phyloP scores from a whole-genome alignment of 306 rosid genomes.

The Cyclanthera cordifolia region DNA sequence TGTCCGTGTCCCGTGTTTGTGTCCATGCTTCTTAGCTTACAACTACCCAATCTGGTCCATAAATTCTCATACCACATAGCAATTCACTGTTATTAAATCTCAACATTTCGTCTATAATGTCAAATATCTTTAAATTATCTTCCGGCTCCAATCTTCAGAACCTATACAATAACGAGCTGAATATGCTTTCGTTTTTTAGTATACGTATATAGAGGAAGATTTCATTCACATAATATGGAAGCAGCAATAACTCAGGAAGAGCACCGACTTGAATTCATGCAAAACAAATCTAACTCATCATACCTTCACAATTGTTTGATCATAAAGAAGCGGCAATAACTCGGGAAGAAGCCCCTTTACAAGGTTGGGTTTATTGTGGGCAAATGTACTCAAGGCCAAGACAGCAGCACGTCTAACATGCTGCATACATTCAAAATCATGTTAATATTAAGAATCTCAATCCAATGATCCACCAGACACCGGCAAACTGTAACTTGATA shows the following conservation, averaged over 20 bases:
- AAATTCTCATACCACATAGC: constrained; percentile 3
- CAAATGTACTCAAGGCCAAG: constrained; percentile 91
- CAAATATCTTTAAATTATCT: background rate
- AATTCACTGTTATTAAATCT: background rate
- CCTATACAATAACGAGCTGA: background rate
- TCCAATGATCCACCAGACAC: background rate
- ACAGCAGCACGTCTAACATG: constrained; percentile 99
- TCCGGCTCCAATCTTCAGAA: background rate
- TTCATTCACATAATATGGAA: background rate
- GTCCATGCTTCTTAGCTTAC: too few species aligned
- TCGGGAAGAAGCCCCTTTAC: constrained; percentile 93
- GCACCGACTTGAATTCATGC: too few species aligned
- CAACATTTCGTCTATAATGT: background rate
- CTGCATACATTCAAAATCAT: constrained; percentile 39
- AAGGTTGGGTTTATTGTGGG: constrained; percentile 95
- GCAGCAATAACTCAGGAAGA: background rate
- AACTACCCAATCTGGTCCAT: background rate
- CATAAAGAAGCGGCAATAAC: constrained; percentile 92
- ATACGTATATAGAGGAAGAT: background rate
- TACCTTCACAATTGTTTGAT: constrained; percentile 92
- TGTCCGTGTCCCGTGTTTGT: too few species aligned
- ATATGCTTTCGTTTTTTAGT: background rate
- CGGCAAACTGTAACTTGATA: background rate
- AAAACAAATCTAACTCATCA: constrained; percentile 6
- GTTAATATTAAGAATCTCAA: background rate